These are phyloP conservation scores for Furcasterigmium sp. DNA, from an alignment of 2,329 filamentous ascomycete genomes.

Conservation along the genomic window DNA sequence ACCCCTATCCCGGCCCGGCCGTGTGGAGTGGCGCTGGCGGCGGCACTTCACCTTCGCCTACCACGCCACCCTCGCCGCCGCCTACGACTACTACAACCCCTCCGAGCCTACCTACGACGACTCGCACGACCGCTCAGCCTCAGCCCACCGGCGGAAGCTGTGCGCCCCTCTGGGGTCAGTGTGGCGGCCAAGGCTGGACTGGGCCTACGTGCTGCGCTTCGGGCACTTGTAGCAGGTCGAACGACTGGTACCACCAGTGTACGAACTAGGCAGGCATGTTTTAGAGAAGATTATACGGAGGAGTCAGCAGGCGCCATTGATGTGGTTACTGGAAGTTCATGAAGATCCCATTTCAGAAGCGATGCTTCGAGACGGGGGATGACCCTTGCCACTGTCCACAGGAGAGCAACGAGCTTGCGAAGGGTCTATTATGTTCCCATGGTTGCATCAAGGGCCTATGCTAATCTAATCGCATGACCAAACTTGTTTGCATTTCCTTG, in stretches of 20 bases:
- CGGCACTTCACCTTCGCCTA: neutral
- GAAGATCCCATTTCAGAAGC: too few species aligned
- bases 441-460: too few species aligned
- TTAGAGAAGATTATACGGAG: too few species aligned
- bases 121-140: too few species aligned
- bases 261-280: conserved; percentile 6
- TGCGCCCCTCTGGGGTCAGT: conserved; percentile 12
- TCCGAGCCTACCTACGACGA: neutral
- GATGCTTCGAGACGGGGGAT: too few species aligned
- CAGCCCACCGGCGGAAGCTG: conserved; percentile 2
- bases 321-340: too few species aligned
- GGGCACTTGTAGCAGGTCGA: conserved; percentile 11
- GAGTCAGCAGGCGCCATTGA: too few species aligned
- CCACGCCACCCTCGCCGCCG: neutral
- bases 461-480: too few species aligned
- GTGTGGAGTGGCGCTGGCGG: neutral
- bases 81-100: neutral
- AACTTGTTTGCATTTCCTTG: too few species aligned
- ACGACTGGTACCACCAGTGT: conserved; percentile 18
- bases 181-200: conserved; percentile 15
- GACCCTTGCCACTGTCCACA: too few species aligned
- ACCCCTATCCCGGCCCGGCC: conserved; percentile 1
- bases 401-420: too few species aligned
- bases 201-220: conserved; percentile 15
- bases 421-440: too few species aligned